A percentile compares a stretch with the other conserved stretches of the same genome.
Conservation (phyloP, 2,329 filamentous ascomycete genomes). For the Ophiocordyceps australis region DNA sequence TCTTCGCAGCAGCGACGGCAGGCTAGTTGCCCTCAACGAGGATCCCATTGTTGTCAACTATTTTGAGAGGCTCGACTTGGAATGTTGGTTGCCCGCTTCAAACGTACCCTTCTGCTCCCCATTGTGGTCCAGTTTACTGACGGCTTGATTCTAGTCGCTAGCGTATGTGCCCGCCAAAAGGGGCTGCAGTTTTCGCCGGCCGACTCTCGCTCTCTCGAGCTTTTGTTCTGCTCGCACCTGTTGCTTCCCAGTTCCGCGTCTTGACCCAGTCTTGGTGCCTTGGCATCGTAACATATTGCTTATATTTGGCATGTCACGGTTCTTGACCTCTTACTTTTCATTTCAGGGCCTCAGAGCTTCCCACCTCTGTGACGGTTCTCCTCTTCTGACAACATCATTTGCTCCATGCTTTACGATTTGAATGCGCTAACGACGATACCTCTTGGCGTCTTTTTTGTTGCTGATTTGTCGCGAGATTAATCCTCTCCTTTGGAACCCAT, state of each 20-base stretch:
- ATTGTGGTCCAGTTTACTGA: background rate
- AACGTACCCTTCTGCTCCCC: background rate
- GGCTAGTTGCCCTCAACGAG: constrained; percentile 26
- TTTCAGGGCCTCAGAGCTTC: too few relatives aligned
- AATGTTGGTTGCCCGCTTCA: constrained; percentile 26
- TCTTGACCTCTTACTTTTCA: too few relatives aligned
- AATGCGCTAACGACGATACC: too few relatives aligned
- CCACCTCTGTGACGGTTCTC: too few relatives aligned
- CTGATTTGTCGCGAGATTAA: too few relatives aligned
- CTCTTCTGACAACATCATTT: too few relatives aligned
- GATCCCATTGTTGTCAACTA: constrained; percentile 28
- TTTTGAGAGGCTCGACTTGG: constrained; percentile 36
- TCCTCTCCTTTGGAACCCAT: too few relatives aligned
- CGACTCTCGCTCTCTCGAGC: constrained; percentile 29
- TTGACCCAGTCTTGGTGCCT: background rate
- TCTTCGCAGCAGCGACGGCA: constrained; percentile 23
- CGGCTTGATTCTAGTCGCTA: constrained; percentile 9
- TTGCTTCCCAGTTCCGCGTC: constrained; percentile 17
- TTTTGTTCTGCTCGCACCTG: constrained; percentile 29
- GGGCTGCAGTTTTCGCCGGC: constrained; percentile 30
- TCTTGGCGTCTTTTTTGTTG: too few relatives aligned
- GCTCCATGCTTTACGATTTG: too few relatives aligned
- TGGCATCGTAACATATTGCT: too few relatives aligned
- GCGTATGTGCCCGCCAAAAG: constrained; percentile 24
- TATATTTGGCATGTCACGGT: too few relatives aligned